Evolutionary conservation across 495 filamentous ascomycete species (phyloP).

Genomic region (Sabuloglossum arenarium): DNA sequence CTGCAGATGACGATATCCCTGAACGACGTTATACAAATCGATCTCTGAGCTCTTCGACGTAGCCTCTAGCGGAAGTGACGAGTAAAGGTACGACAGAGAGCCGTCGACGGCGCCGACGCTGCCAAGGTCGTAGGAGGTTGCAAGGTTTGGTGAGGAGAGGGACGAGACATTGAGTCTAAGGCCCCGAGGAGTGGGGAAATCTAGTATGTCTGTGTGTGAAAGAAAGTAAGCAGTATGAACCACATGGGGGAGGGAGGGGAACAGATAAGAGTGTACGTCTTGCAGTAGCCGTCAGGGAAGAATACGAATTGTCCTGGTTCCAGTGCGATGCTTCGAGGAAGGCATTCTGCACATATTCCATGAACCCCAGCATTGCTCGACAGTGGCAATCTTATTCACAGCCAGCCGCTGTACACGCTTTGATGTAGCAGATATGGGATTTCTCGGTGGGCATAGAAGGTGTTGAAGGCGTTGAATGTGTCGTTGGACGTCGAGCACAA

Average conservation of each 20-base stretch:
- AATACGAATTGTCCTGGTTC: conserved; percentile 88
- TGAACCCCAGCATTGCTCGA: conserved; percentile 72
- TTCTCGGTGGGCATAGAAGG: not conserved
- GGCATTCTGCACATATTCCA: conserved; percentile 89
- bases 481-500: too few species aligned
- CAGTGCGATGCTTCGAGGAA: conserved; percentile 75
- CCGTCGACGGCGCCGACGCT: conserved; percentile 75
- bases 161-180: conserved; percentile 74
- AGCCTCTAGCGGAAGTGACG: conserved; percentile 44
- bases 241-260: not conserved
- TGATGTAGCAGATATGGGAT: not conserved
- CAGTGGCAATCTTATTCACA: not conserved
- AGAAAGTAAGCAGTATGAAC: not conserved
- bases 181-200: conserved; percentile 61
- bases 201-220: conserved; percentile 43
- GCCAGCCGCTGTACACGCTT: not conserved
- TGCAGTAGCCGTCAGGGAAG: conserved; percentile 66
- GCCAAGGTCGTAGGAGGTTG: conserved; percentile 73
- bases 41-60: conserved; percentile 30
- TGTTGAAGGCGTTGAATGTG: too few species aligned
- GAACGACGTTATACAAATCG: conserved; percentile 40
- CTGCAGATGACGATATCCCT: conserved; percentile 46
- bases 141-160: conserved; percentile 75
- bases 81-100: conserved; percentile 79
- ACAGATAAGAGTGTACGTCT: conserved; percentile 31